phyloP scores from a whole-genome alignment of 2,329 filamentous ascomycete species.

The Biscogniauxia sp. region DNA sequence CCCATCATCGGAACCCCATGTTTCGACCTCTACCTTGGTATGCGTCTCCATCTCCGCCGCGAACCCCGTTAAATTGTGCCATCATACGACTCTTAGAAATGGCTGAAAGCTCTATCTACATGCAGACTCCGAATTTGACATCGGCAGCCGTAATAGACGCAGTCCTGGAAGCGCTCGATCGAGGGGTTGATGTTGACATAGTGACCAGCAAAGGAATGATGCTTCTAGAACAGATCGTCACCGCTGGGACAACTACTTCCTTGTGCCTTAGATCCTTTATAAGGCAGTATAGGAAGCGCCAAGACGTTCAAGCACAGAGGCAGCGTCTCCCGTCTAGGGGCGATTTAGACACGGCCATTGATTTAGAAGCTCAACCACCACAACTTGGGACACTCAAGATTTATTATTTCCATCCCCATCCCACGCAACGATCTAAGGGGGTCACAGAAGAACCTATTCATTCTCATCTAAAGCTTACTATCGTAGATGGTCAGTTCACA shows the following conservation, averaged over 20 bases:
- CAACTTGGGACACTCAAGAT: constrained; percentile 52
- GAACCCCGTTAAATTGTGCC: constrained; percentile 66
- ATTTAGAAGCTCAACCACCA: constrained; percentile 43
- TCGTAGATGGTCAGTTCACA: constrained; percentile 66
- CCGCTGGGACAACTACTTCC: constrained; percentile 70
- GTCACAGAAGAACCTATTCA: constrained; percentile 60
- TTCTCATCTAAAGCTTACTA: constrained; percentile 73
- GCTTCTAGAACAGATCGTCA: constrained; percentile 77
- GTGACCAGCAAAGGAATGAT: constrained; percentile 69
- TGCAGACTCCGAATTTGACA: constrained; percentile 79
- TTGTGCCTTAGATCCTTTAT: constrained; percentile 61
- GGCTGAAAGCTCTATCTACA: constrained; percentile 58
- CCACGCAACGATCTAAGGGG: constrained; percentile 10
- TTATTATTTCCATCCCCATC: constrained; percentile 52
- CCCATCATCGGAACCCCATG: constrained; percentile 67
- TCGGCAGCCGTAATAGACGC: constrained; percentile 61
- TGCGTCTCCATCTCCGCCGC: constrained; percentile 48
- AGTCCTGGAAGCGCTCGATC: constrained; percentile 57
- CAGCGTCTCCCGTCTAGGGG: neutral
- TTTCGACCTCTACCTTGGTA: constrained; percentile 60
- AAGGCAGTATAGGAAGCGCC: constrained; percentile 46
- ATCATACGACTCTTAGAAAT: constrained; percentile 59
- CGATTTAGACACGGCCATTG: constrained; percentile 25
- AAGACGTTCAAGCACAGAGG: constrained; percentile 14
- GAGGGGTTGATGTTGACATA: constrained; percentile 67